Evolutionary conservation across 2,329 filamentous ascomycete species (phyloP), one percentile per base, ranked within the genome.

Genomic region (Trichoderma atrobrunneum): DNA sequence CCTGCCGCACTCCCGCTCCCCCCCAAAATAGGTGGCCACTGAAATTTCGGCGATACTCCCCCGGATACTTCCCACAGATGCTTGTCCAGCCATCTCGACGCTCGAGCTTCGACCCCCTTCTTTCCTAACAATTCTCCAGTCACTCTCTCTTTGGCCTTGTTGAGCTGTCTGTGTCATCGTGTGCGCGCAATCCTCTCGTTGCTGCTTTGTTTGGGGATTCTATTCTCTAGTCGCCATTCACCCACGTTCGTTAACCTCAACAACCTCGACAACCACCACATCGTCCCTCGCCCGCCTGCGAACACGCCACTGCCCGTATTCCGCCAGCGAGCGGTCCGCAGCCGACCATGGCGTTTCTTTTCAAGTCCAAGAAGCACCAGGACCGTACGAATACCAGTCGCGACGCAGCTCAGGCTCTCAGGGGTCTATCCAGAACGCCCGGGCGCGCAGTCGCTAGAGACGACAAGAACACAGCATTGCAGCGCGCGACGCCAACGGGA

Each of bases 301-400:
- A 75, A 70, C 72, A 75, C 74, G 77, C 73, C 73, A 72, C 70
- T 73, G 71, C 68, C 66, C 71, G 73, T 71, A 59, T 36, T 70
- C 77, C 78, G 77, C 80, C 81, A 79, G 79, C 77, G 78, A 79
- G 80, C 81, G 80, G 81, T 78, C 79, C 78, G 77, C 80, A 79
- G 82, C 77, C 78, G 81, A 86, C 81, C 82, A 94, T 94, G 92
- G 90, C 92, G 76, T 94, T 94, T 82, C 87, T 94, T 74, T 94
- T 94, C 85, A 93, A 93, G 82, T 93, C 91, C 71, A 94, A 94
- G 84, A 94, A 93, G 83, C 87, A 89, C 79, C 90, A 92, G 81
- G 89, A 91, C 77, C 88, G 90, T 79, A 84, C 83, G 72, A 80
- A 87, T 75, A 83, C 85, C 68, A 87, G 84, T 79, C 87, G 88